Conservation (phyloP, 2,329 filamentous ascomycete genomes). For the Phaeosphaeria sp. region DNA sequence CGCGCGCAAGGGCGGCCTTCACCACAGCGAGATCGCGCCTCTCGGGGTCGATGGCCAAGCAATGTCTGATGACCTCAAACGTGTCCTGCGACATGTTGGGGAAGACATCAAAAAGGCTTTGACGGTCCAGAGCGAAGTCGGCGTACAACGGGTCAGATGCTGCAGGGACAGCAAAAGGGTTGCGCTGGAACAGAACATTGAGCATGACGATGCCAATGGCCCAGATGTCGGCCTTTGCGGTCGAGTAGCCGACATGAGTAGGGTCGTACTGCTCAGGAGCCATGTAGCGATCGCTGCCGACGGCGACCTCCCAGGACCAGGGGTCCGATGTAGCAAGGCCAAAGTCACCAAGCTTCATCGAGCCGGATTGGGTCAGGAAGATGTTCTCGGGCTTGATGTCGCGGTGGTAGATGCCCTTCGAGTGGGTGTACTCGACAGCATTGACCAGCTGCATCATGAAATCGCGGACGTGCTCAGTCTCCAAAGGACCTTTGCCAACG, state of each 20-base stretch:
- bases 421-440: slow-evolving; percentile 88
- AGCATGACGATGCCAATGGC: slow-evolving; percentile 95
- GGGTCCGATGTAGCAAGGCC: slow-evolving; percentile 87
- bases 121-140: slow-evolving; percentile 91
- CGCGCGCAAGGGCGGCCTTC: slow-evolving; percentile 77
- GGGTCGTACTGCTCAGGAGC: slow-evolving; percentile 97
- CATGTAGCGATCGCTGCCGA: slow-evolving; percentile 99
- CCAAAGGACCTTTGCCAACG: slow-evolving; percentile 81
- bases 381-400: slow-evolving; percentile 99
- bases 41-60: slow-evolving; percentile 87
- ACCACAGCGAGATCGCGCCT: slow-evolving; percentile 83
- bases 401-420: slow-evolving; percentile 89
- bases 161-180: slow-evolving; percentile 91
- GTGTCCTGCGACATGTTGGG: slow-evolving; percentile 98
- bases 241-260: slow-evolving; percentile 84
- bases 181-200: slow-evolving; percentile 95
- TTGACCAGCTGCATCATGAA: slow-evolving; percentile 96
- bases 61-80: slow-evolving; percentile 89
- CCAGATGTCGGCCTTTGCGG: slow-evolving; percentile 94
- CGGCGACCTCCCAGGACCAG: slow-evolving; percentile 91
- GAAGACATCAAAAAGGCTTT: slow-evolving; percentile 97
- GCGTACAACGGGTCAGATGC: slow-evolving; percentile 91
- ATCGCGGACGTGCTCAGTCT: slow-evolving; percentile 94
- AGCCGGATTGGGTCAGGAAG: slow-evolving; percentile 83
- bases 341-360: slow-evolving; percentile 97